Conservation (phyloP, 352 stramenopile species). For the Globisporangium yorkense region DNA sequence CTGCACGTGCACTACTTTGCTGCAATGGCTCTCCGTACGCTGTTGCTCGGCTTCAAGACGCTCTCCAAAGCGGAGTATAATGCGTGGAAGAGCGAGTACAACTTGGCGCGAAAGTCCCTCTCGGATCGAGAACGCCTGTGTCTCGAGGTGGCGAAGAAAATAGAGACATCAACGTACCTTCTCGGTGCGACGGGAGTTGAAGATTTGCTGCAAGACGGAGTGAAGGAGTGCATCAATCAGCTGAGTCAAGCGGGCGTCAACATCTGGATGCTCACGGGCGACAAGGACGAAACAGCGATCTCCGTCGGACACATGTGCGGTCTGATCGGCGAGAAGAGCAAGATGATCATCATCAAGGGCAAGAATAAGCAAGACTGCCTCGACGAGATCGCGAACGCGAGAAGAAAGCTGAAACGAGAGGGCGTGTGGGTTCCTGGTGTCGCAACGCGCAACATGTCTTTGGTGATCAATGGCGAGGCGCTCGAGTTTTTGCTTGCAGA, state of each 20-base stretch:
- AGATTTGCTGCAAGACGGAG: slow-evolving; percentile 95
- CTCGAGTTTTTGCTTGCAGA: slow-evolving; percentile 65
- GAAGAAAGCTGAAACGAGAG: slow-evolving; percentile 70
- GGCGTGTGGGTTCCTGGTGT: slow-evolving; percentile 75
- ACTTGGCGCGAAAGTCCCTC: slow-evolving; percentile 58
- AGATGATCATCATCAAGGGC: slow-evolving; percentile 81
- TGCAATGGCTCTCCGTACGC: slow-evolving; percentile 79
- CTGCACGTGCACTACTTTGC: slow-evolving; percentile 86
- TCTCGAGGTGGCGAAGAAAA: slow-evolving; percentile 59
- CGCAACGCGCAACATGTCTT: slow-evolving; percentile 58
- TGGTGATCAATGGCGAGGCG: slow-evolving; percentile 82
- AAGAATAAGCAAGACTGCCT: slow-evolving; percentile 75
- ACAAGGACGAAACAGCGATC: slow-evolving; percentile 99
- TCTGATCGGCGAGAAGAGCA: slow-evolving; percentile 77
- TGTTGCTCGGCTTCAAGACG: slow-evolving; percentile 76
- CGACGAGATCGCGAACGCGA: slow-evolving; percentile 70
- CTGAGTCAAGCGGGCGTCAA: slow-evolving; percentile 96
- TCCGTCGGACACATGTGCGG: slow-evolving; percentile 97
- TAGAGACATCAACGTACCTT: slow-evolving; percentile 86
- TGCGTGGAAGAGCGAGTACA: slow-evolving; percentile 71
- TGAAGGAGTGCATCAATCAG: slow-evolving; percentile 94
- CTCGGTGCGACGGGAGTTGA: slow-evolving; percentile 96
- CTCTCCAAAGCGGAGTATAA: slow-evolving; percentile 57
- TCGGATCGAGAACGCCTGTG: slow-evolving; percentile 56
- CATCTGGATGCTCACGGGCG: slow-evolving; percentile 98